Evolutionary conservation across 1,284 basidiomycete species (phyloP).

Genomic region (Ustilago vetiveriae): DNA sequence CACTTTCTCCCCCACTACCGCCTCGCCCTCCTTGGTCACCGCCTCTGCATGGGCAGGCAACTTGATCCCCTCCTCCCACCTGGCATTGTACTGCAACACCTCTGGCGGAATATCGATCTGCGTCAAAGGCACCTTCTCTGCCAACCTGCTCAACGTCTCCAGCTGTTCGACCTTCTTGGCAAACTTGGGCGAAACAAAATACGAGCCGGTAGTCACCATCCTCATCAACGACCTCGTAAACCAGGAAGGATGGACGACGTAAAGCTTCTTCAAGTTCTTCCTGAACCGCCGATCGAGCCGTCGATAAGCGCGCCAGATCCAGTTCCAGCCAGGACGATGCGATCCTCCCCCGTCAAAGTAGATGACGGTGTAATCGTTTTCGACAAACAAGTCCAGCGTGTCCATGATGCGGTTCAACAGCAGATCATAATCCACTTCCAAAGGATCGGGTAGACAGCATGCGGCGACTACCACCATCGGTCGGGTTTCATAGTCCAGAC

Average conservation of each 20-base stretch:
- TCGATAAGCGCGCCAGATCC: conserved; percentile 84
- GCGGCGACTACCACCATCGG: conserved; percentile 86
- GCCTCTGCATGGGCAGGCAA: conserved; percentile 13
- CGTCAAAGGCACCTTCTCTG: conserved; percentile 78
- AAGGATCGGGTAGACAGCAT: conserved; percentile 76
- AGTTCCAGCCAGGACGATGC: conserved; percentile 82
- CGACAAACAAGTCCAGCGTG: conserved; percentile 67
- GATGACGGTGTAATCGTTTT: conserved; percentile 84
- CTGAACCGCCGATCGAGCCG: conserved; percentile 71
- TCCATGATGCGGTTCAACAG: conserved; percentile 71
- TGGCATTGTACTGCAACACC: conserved; percentile 73
- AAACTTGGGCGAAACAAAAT: conserved; percentile 88
- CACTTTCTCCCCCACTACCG: conserved; percentile 69
- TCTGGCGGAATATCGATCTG: conserved; percentile 84
- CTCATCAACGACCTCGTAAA: conserved; percentile 76
- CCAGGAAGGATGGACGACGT: conserved; percentile 84
- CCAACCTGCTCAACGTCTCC: conserved; percentile 78
- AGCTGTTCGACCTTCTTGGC: conserved; percentile 82
- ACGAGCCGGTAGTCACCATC: conserved; percentile 83
- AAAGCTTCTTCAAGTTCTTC: conserved; percentile 85
- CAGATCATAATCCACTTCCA: conserved; percentile 78
- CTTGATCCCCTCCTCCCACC: conserved; percentile 31
- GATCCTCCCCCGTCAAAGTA: conserved; percentile 83
- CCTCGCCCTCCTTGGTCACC: conserved; percentile 69
- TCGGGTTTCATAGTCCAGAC: conserved; percentile 86